These are phyloP conservation scores for Hygrophila difformis DNA, from an alignment of 257 asterid species.

Conservation along the genomic window DNA sequence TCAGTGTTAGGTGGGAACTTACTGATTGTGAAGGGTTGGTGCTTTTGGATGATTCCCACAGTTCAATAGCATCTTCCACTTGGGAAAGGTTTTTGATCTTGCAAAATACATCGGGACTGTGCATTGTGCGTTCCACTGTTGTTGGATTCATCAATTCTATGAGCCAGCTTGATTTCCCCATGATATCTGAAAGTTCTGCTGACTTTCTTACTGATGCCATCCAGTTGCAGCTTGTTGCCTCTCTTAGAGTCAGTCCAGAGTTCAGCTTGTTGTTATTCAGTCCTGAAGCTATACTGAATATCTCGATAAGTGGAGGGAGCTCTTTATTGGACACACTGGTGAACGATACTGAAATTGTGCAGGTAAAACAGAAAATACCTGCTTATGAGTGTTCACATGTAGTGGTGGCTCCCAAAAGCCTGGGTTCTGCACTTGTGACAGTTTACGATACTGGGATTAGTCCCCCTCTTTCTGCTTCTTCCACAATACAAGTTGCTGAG, in stretches of 20 bases:
- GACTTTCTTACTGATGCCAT: conserved; percentile 61
- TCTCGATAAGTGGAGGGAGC: conserved; percentile 83
- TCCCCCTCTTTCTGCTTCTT: conserved; percentile 67
- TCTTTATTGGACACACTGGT: conserved; percentile 50
- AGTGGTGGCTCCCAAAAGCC: conserved; percentile 62
- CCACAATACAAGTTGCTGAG: conserved; percentile 74
- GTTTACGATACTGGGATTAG: conserved; percentile 70
- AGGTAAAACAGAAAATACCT: conserved; percentile 33
- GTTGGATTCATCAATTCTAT: conserved; percentile 34
- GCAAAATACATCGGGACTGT: conserved; percentile 69
- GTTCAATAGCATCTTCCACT: conserved; percentile 37
- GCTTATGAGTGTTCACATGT: conserved; percentile 54
- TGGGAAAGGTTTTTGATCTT: conserved; percentile 80
- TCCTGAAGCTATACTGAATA: conserved; percentile 59
- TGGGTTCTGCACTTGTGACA: conserved; percentile 67
- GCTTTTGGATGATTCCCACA: conserved; percentile 36
- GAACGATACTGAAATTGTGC: conserved; percentile 52
- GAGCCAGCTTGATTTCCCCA: conserved; percentile 23
- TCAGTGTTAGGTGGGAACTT: conserved; percentile 65
- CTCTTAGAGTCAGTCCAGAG: conserved; percentile 64
- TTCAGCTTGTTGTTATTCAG: conserved; percentile 62
- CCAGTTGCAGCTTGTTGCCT: conserved; percentile 71
- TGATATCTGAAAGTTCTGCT: conserved; percentile 21
- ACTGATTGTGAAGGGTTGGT: conserved; percentile 61
- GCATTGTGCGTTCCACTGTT: conserved; percentile 56